Conservation (phyloP, 2,329 filamentous ascomycete species). For the Sporothrix pseudoabietina region DNA sequence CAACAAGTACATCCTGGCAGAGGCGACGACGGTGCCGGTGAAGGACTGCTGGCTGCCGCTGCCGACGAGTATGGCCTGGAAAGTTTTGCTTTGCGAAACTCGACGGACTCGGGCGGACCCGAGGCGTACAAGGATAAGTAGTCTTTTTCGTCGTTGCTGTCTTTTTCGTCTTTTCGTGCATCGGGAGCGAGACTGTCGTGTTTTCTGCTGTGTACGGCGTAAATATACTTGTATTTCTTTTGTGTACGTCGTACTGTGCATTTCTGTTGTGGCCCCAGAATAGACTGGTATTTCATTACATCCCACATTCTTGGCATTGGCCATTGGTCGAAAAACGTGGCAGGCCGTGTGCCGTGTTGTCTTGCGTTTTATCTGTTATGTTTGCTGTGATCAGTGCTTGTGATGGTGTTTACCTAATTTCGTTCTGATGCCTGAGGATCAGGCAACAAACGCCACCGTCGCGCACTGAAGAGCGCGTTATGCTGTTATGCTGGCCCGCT, state of each 20-base stretch:
- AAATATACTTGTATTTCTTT: neutral
- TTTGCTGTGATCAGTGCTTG: neutral
- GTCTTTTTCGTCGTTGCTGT: too few relatives aligned
- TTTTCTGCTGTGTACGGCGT: too few relatives aligned
- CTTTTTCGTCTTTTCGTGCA: neutral
- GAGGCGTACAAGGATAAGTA: constrained; percentile 11
- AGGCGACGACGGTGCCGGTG: neutral
- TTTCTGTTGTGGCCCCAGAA: neutral
- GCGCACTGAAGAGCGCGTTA: neutral
- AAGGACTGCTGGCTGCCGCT: neutral
- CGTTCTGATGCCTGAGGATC: too few relatives aligned
- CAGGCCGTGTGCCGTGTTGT: neutral
- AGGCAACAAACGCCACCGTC: neutral
- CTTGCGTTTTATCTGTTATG: neutral
- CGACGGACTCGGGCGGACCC: neutral
- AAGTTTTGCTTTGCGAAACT: neutral
- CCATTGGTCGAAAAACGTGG: neutral
- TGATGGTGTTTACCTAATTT: neutral
- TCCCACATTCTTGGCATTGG: neutral
- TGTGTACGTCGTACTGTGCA: neutral
- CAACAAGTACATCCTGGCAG: neutral
- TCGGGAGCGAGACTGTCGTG: neutral
- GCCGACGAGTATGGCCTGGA: constrained; percentile 9
- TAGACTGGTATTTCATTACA: neutral
- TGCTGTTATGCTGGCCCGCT: neutral